phyloP scores from a whole-genome alignment of 352 stramenopile species.

The Phytophthora pluvialis region DNA sequence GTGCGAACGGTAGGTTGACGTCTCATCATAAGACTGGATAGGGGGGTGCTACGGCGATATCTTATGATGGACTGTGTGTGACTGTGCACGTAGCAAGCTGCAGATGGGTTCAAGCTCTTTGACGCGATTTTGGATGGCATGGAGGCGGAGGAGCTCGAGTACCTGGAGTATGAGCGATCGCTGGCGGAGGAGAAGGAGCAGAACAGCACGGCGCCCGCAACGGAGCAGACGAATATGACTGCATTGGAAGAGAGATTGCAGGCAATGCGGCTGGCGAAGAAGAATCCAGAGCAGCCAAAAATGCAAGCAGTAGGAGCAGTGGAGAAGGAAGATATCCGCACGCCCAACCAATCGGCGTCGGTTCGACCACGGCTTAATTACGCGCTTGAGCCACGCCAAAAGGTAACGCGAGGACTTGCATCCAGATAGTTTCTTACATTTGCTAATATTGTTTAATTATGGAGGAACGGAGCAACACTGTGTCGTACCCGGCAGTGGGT shows the following conservation, averaged over 20 bases:
- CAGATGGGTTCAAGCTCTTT: constrained; percentile 65
- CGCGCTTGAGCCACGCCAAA: constrained; percentile 24
- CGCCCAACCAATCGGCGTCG: constrained; percentile 4
- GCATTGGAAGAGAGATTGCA: constrained; percentile 63
- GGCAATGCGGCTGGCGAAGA: constrained; percentile 54
- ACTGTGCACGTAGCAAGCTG: constrained; percentile 59
- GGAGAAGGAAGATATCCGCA: constrained; percentile 21
- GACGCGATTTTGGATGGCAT: constrained; percentile 84
- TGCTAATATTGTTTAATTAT: constrained; percentile 1
- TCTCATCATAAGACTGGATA: not conserved
- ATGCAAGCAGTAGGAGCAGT: constrained; percentile 9
- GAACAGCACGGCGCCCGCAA: constrained; percentile 13
- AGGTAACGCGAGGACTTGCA: constrained; percentile 19
- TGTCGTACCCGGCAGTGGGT: constrained; percentile 62
- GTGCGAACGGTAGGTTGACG: constrained; percentile 55
- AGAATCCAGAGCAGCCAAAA: constrained; percentile 29
- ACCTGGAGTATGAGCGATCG: constrained; percentile 62
- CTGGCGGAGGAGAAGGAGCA: constrained; percentile 35
- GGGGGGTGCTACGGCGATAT: not conserved
- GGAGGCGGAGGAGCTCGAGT: constrained; percentile 67
- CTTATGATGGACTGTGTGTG: constrained; percentile 3
- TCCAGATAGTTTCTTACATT: not conserved
- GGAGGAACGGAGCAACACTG: constrained; percentile 38
- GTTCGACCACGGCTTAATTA: constrained; percentile 6
- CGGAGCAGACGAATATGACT: constrained; percentile 23